Percentiles rank a stretch among this genome's conserved stretches.
Evolutionary conservation across 73 alveolate species (phyloP).

Genomic region (Tetrahymena thermophila): DNA sequence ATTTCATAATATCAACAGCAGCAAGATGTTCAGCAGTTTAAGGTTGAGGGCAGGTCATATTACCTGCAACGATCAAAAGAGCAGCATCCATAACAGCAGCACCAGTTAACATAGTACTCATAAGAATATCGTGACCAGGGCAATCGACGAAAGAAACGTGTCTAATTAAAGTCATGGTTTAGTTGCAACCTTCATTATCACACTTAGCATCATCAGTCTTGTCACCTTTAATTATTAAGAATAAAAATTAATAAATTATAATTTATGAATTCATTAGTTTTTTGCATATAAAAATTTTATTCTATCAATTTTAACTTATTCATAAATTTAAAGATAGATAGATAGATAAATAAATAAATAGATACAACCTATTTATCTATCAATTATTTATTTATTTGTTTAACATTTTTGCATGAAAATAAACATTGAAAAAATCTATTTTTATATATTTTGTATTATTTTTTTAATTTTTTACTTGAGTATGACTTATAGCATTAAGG

Average conservation of each 20-base stretch:
- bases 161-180: slow-evolving; percentile 78
- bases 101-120: slow-evolving; percentile 98
- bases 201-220: slow-evolving; percentile 76
- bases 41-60: slow-evolving; percentile 97
- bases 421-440: neutral
- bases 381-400: too few species aligned
- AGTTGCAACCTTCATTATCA: slow-evolving; percentile 53
- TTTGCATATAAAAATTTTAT: neutral
- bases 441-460: neutral
- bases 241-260: neutral
- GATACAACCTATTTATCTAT: too few species aligned
- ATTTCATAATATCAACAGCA: slow-evolving; percentile 98
- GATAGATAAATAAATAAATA: too few species aligned
- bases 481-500: slow-evolving; percentile 88
- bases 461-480: slow-evolving; percentile 26
- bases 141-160: slow-evolving; percentile 98
- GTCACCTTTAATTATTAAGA: slow-evolving; percentile 1
- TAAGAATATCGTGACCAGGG: slow-evolving; percentile 97
- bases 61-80: slow-evolving; percentile 87
- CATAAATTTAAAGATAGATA: neutral
- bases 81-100: slow-evolving; percentile 99
- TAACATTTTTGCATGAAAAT: neutral
- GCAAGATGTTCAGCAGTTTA: slow-evolving; percentile 99
- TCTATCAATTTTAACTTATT: neutral
- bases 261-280: too few species aligned